phyloP scores from a whole-genome alignment of 1,284 basidiomycete species.

The Ceratobasidium sp. region DNA sequence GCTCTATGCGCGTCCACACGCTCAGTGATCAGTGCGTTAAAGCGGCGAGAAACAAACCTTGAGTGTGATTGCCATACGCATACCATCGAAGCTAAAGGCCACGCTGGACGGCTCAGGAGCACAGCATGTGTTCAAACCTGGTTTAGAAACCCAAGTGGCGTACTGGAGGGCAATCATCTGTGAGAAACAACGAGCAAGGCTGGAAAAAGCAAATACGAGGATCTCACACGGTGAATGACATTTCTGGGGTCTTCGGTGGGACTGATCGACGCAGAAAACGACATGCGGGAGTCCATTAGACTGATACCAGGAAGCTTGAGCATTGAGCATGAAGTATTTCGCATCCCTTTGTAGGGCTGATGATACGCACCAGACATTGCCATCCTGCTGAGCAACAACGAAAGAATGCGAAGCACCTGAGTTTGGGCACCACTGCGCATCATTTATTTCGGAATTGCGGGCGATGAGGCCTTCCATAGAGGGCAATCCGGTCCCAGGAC shows the following conservation, averaged over 20 bases:
- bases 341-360: neutral
- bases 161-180: constrained; percentile 6
- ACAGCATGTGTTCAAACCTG: constrained; percentile 20
- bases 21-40: neutral
- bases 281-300: constrained; percentile 32
- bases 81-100: constrained; percentile 27
- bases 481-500: constrained; percentile 23
- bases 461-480: constrained; percentile 33
- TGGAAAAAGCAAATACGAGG: neutral
- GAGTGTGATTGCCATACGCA: constrained; percentile 32
- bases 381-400: constrained; percentile 26
- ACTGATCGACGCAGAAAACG: constrained; percentile 31
- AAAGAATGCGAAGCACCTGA: constrained; percentile 33
- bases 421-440: constrained; percentile 33
- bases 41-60: constrained; percentile 4
- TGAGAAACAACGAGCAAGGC: neutral
- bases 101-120: constrained; percentile 33
- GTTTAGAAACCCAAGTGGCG: constrained; percentile 32
- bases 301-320: constrained; percentile 1
- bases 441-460: constrained; percentile 38
- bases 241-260: constrained; percentile 32
- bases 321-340: constrained; percentile 21
- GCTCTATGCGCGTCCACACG: constrained; percentile 10
- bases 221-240: constrained; percentile 30
- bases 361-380: constrained; percentile 25